Evolutionary conservation across 176 grass and related monocot genomes (phyloP).

Genomic region (Miscanthus lutarioriparius): DNA sequence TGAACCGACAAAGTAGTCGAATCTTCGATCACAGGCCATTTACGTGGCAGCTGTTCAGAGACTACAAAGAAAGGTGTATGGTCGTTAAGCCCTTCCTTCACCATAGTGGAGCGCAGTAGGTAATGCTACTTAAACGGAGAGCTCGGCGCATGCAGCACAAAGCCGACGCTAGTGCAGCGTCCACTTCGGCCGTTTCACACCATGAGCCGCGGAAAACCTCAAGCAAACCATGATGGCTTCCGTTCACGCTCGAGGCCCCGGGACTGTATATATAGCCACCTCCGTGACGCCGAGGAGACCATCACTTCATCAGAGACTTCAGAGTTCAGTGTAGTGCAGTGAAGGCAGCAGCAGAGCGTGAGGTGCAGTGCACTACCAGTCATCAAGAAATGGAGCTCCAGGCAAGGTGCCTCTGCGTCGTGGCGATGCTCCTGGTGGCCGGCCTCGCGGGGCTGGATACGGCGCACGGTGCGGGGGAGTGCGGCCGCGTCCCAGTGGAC

Average conservation of each 20-base stretch:
- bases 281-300: background rate
- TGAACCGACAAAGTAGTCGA: background rate
- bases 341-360: background rate
- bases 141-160: constrained; percentile 22
- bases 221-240: constrained; percentile 25
- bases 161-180: constrained; percentile 25
- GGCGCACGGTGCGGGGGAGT: constrained; percentile 63
- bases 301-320: background rate
- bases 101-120: constrained; percentile 54
- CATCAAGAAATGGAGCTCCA: constrained; percentile 44
- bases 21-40: constrained; percentile 24
- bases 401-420: constrained; percentile 43
- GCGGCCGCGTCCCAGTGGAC: constrained; percentile 56
- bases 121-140: constrained; percentile 31
- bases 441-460: constrained; percentile 8
- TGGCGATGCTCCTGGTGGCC: constrained; percentile 43
- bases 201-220: constrained; percentile 17
- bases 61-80: background rate
- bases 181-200: constrained; percentile 45
- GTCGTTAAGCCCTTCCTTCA: constrained; percentile 29
- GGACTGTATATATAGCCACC: constrained; percentile 38
- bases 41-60: constrained; percentile 31
- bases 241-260: background rate
- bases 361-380: background rate
- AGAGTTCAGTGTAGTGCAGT: background rate